Base-by-base conservation (phyloP, 1,284 basidiomycete species). In the Vanrija pseudolonga region DNA sequence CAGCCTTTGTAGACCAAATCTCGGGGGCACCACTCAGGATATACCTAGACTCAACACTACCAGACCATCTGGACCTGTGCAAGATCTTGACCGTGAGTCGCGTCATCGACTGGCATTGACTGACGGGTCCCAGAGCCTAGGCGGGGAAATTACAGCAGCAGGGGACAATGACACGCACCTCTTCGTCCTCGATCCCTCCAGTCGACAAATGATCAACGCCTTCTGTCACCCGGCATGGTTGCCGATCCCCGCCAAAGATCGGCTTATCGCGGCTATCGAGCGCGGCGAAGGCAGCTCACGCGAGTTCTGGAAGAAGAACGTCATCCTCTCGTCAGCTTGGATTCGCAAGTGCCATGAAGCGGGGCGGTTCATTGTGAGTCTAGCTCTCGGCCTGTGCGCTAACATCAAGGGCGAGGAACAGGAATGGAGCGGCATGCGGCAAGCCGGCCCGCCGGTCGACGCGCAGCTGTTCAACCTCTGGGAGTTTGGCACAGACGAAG, bases 281-380 rank as follows among this genome's bases (percentile, higher is more conserved):
- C 18, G 26, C 8, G 26, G 23, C 3, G 28, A 11, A 15, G 6
- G n/a, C 26, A 4, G 11, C 14, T 32, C 32, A 15, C 32, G 32
- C 32, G 50, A 61, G 28, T 28, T 19, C 14, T 66, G 66, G 65
- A 57, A 55, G 41, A 45, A 42, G 41, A 66, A 65, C 32, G 62
- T 68, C 18, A 43, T 68, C 15, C 43, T 68, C 18, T 62, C 63
- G 51, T 52, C 20, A 6, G 28, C 20, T 17, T 68, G 66, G 66
- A 44, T 63, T 11, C 39, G 47, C 15, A 9, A 39, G 23, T 68
- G 66, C 32, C 6, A 62, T 1, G 32, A 50, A 7, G 56, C 50
- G 6, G 62, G 65, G 9, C 45, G 46, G 41, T 64, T 66, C 40
- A 38, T 66, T 19, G 55, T 56, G 22, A 22, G 32, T 32, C 4